Evolutionary conservation across 352 stramenopile genomes (phyloP), one percentile per base, ranked within the genome.

Genomic region (Salisapilia sapeloensis): DNA sequence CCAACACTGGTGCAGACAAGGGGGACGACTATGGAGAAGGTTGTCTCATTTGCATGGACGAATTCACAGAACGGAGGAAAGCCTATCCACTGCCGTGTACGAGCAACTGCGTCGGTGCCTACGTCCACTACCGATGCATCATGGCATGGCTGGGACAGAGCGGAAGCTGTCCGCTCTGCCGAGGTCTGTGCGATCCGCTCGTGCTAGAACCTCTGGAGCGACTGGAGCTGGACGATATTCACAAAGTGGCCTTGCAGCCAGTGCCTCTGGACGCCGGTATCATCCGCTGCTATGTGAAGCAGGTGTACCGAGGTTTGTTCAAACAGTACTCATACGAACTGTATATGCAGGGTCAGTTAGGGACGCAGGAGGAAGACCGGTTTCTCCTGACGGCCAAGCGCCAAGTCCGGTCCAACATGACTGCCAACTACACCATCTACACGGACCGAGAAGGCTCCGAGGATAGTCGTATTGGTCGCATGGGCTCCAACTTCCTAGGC

Each of bases 341-440:
- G 38, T 87, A 79, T 24, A 44, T 90, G 0, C 75, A 90, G 28
- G 75, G 71, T 8, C 71, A 85, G 42, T 81, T 87, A 35, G 71
- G 71, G 0, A 87, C 71, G 6, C 65, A 83, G 31, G 75, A 86
- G 38, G 65, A 80, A 38, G 75, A 90, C 42, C 70, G 60, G 38
- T 86, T 90, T 38, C 16, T 90, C 9, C 34, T 90, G 21, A 49
- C 71, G 14, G 74, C 75, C 15, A 55, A 67, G 40, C 69, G 74
- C 13, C 75, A 90, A 46, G 64, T 90, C 48, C 69, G 75, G n/a
- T 81, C 70, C 6, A 86, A 86, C 29, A 90, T 90, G 75, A 87
- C 71, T 16, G 72, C 69, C 19, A 87, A 90, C 48, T 90, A 90
- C 44, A 65, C 59, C 15, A 86, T 90, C 44, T 78, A 69, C 43